Conservation (phyloP, 169 alveolate genomes). For the Plasmodium yoelii region DNA sequence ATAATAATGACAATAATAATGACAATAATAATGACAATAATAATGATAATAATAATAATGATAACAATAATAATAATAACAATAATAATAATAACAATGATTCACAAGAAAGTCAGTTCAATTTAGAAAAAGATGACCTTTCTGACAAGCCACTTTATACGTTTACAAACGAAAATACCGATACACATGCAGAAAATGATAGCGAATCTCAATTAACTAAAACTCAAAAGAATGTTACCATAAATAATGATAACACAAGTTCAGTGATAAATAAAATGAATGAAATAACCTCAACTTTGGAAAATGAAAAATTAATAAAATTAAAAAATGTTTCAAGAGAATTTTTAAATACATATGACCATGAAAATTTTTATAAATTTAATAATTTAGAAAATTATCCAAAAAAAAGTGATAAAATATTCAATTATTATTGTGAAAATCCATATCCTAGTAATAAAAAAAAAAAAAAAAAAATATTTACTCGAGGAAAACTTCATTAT, state of each 20-base stretch:
- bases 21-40: no score
- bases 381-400: background rate
- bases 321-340: background rate
- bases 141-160: no score
- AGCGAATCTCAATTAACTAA: background rate
- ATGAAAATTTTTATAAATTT: conserved; percentile 45
- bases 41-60: no score
- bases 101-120: background rate
- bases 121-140: background rate
- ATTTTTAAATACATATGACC: background rate
- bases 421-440: conserved; percentile 8
- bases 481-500: conserved; percentile 31
- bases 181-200: background rate
- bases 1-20: no score
- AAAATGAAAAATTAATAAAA: background rate
- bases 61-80: no score
- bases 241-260: background rate
- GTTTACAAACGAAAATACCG: background rate
- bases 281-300: no score
- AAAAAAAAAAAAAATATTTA: conserved; percentile 24
- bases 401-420: background rate
- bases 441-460: conserved; percentile 17
- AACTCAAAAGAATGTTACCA: background rate
- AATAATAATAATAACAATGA: background rate
- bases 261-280: background rate